phyloP scores from a whole-genome alignment of 2,329 filamentous ascomycete species.

The Colletotrichum magnum region DNA sequence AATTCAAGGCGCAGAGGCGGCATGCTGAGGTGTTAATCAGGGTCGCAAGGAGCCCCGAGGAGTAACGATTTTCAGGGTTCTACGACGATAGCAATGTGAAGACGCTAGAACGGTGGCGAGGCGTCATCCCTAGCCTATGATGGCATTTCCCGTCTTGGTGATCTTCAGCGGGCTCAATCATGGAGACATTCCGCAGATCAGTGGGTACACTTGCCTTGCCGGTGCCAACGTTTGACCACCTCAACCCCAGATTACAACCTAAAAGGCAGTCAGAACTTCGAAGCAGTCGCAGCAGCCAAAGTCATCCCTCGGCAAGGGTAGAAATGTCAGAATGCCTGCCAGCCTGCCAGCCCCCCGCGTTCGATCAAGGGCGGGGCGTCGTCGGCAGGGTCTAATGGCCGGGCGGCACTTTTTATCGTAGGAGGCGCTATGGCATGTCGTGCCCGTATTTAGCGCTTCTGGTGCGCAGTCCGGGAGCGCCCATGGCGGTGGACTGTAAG shows the following conservation, averaged over 20 bases:
- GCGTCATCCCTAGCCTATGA: neutral
- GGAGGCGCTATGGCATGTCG: neutral
- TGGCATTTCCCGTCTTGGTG: slow-evolving; percentile 13
- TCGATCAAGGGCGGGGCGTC: slow-evolving; percentile 27
- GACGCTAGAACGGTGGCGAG: neutral
- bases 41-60: neutral
- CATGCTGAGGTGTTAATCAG: neutral
- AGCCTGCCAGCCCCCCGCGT: slow-evolving; percentile 36
- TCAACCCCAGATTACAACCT: neutral
- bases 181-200: slow-evolving; percentile 31
- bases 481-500: neutral
- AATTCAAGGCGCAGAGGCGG: too few relatives aligned
- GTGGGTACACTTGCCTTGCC: slow-evolving; percentile 18
- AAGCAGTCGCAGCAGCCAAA: too few relatives aligned
- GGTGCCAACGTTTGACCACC: neutral
- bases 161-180: slow-evolving; percentile 29
- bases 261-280: neutral
- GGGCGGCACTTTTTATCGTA: neutral
- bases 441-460: neutral
- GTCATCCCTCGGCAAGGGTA: slow-evolving; percentile 16
- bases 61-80: neutral
- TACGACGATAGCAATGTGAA: neutral
- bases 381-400: slow-evolving; percentile 19
- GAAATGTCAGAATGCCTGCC: slow-evolving; percentile 10
- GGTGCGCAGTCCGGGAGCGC: neutral